Percentiles rank a stretch among this genome's conserved stretches.
Evolutionary conservation across 208 protist genomes (phyloP).

Genomic region (Wallacemonas sp.): DNA sequence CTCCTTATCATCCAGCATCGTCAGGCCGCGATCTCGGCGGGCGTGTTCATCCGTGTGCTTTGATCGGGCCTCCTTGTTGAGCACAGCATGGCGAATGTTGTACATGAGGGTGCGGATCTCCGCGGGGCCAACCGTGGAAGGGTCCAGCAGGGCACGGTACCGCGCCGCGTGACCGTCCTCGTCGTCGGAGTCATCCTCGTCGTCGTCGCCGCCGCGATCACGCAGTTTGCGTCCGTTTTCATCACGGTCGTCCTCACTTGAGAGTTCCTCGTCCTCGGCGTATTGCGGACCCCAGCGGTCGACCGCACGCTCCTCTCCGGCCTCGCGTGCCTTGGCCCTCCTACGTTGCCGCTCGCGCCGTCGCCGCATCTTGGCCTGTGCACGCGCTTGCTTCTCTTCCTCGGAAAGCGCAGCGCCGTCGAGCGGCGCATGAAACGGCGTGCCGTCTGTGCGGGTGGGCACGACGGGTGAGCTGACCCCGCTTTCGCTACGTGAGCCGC

Average conservation of each 20-base stretch:
- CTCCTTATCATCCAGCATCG: slow-evolving; percentile 79
- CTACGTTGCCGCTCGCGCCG: not conserved
- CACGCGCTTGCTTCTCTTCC: not conserved
- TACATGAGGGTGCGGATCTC: slow-evolving; percentile 62
- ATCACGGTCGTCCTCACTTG: not conserved
- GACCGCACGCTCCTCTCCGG: not conserved
- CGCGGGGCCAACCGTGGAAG: slow-evolving; percentile 29
- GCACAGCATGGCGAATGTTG: slow-evolving; percentile 62
- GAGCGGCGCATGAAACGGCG: no score
- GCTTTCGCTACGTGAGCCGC: not conserved
- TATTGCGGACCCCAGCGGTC: slow-evolving; percentile 3
- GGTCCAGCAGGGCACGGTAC: slow-evolving; percentile 32
- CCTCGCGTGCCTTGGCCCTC: not conserved
- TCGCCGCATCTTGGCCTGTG: not conserved
- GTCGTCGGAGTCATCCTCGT: slow-evolving; percentile 9
- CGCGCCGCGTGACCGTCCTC: not conserved
- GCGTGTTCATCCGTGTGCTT: slow-evolving; percentile 35
- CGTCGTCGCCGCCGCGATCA: not conserved
- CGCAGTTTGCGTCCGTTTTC: not conserved
- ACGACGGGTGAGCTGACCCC: no score
- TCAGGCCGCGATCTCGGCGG: slow-evolving; percentile 73
- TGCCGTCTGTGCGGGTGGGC: no score
- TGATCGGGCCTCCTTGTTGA: slow-evolving; percentile 49
- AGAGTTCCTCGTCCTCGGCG: slow-evolving; percentile 1
- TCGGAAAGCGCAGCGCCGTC: not conserved